These are phyloP conservation scores for Pouteria campechiana DNA, from an alignment of 179 eudicot species.

Conservation along the genomic window DNA sequence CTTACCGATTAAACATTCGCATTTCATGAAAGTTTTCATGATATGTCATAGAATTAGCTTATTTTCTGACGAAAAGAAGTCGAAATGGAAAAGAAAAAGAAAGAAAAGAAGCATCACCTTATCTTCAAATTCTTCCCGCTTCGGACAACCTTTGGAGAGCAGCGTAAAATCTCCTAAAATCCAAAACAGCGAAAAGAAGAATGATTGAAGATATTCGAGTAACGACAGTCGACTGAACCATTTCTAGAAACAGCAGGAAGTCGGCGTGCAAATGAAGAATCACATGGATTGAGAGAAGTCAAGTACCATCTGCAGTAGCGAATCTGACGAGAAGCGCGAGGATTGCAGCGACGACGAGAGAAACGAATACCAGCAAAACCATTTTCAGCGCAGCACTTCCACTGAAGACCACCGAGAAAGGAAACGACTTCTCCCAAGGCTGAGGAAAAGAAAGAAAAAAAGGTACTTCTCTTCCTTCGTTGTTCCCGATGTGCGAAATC, in stretches of 20 bases:
- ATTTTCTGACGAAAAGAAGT: not conserved
- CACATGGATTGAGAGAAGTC: not conserved
- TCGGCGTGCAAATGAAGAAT: not conserved
- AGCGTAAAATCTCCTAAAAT: constrained; percentile 67
- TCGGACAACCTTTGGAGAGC: constrained; percentile 49
- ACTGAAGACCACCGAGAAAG: too few relatives aligned
- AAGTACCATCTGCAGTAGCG: constrained; percentile 53
- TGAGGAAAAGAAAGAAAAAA: too few relatives aligned
- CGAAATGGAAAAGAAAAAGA: not conserved
- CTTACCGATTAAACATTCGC: too few relatives aligned
- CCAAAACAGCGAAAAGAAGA: not conserved
- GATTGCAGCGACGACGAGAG: constrained; percentile 19
- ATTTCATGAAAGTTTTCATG: too few relatives aligned
- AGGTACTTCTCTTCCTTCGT: too few relatives aligned
- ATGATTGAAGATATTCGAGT: not conserved
- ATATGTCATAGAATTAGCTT: too few relatives aligned
- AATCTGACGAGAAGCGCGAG: constrained; percentile 35
- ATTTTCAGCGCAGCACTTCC: constrained; percentile 20
- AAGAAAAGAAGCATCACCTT: constrained; percentile 28
- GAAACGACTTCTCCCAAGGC: too few relatives aligned
- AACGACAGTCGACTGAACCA: not conserved
- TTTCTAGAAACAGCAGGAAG: not conserved
- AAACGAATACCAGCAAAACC: constrained; percentile 19
- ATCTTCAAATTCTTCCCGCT: constrained; percentile 57
- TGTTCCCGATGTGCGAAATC: too few relatives aligned